A percentile compares a stretch with the other conserved stretches of the same genome.
These are phyloP conservation scores for Aphanomyces invadans DNA, from an alignment of 352 stramenopile species.

Conservation along the genomic window DNA sequence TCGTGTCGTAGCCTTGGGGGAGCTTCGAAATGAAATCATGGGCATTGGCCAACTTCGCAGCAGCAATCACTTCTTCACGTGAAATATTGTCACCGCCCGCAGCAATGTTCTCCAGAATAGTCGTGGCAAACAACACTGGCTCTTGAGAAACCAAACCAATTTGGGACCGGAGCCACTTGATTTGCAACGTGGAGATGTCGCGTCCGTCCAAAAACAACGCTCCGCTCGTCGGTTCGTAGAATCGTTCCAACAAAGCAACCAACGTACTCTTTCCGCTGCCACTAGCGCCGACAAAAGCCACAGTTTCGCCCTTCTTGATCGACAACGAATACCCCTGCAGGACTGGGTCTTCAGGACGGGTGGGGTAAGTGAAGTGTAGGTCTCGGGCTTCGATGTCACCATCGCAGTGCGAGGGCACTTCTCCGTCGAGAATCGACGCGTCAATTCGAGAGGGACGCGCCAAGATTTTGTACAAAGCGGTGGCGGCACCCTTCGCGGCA, in stretches of 20 bases:
- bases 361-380: conserved; percentile 74
- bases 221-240: conserved; percentile 81
- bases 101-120: conserved; percentile 87
- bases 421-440: conserved; percentile 33
- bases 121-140: conserved; percentile 84
- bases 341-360: conserved; percentile 31
- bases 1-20: conserved; percentile 75
- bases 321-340: conserved; percentile 26
- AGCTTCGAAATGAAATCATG: conserved; percentile 70
- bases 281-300: conserved; percentile 36
- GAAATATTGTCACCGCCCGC: conserved; percentile 51
- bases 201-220: conserved; percentile 70
- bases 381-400: conserved; percentile 48
- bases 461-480: conserved; percentile 41
- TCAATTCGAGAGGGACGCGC: conserved; percentile 44
- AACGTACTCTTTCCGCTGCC: conserved; percentile 58
- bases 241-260: conserved; percentile 67
- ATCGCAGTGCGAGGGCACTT: conserved; percentile 31
- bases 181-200: conserved; percentile 66
- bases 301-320: conserved; percentile 36
- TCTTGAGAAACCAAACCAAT: conserved; percentile 77
- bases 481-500: conserved; percentile 31
- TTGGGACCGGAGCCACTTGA: conserved; percentile 58
- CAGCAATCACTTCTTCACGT: conserved; percentile 60
- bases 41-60: conserved; percentile 39